These are phyloP conservation scores for Metschnikowia lunata DNA, from an alignment of 805 yeast genomes.

Conservation along the genomic window DNA sequence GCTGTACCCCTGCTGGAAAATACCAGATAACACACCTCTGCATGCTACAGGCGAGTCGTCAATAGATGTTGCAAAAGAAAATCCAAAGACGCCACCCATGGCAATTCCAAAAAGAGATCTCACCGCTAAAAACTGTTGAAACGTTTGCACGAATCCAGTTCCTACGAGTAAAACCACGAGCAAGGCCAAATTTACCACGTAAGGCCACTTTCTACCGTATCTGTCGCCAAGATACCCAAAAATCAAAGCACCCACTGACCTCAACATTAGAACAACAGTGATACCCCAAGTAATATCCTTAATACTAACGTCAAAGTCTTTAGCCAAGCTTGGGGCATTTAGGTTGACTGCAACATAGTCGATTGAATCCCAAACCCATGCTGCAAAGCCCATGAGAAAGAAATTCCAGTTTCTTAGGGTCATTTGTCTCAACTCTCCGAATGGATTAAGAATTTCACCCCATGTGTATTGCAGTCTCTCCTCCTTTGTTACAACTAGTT, in stretches of 20 bases:
- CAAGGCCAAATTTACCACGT: conserved; percentile 41
- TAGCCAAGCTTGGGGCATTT: conserved; percentile 47
- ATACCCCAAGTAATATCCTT: conserved; percentile 66
- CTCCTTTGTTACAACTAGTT: conserved; percentile 45
- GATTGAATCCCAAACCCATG: conserved; percentile 66
- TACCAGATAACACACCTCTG: conserved; percentile 58
- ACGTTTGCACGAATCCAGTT: conserved; percentile 56
- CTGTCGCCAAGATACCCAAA: conserved; percentile 59
- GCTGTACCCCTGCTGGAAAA: conserved; percentile 79
- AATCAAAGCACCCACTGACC: conserved; percentile 59
- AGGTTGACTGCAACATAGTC: conserved; percentile 58
- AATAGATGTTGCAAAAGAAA: conserved; percentile 60
- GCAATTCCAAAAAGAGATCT: conserved; percentile 63
- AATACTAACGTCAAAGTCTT: conserved; percentile 39
- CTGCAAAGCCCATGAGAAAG: conserved; percentile 48
- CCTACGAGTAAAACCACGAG: conserved; percentile 56
- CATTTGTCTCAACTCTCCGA: conserved; percentile 23
- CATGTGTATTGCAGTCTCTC: conserved; percentile 38
- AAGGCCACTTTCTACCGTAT: conserved; percentile 60
- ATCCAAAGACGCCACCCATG: conserved; percentile 71
- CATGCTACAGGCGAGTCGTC: conserved; percentile 60
- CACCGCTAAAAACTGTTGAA: conserved; percentile 55
- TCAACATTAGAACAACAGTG: conserved; percentile 61
- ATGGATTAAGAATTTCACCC: conserved; percentile 34
- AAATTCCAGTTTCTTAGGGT: conserved; percentile 42